Evolutionary conservation across 140 eudicot genomes (phyloP), one percentile per base, ranked within the genome.

Genomic region (Stevia rebaudiana): DNA sequence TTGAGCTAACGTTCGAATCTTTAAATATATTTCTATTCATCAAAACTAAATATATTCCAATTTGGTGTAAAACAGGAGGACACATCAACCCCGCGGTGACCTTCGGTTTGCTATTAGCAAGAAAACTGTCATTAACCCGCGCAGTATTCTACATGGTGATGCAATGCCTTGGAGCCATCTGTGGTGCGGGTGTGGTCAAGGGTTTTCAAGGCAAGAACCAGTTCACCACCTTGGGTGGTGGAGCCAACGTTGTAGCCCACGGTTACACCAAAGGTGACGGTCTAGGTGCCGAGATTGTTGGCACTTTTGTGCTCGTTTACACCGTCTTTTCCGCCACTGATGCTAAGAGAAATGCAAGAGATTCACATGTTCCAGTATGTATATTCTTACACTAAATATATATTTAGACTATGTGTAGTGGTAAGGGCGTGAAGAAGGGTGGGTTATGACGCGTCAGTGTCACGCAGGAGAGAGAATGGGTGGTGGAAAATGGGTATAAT

Each of bases 331-430:
- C 92, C 4, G 87, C 92, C 31, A 84, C 92, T 31, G 92, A 81
- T 78, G 92, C 92, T 74, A 81, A 84, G 81, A 76, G 92, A 79
- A 84, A 62, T 54, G 92, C 87, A 11, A 69, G 92, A 78, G 87
- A 84, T 64, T 84, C 92, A 19, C 92, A 78, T 65, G 92, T 84
- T 6, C 92, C 92, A 30, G 92, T 84, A 66, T 65, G 87, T 23
- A 49, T 43, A 24, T 16, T 50, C 12, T 7, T 68, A 16, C 62
- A 16, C 41, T 54, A n/a, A 25, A 12, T 17, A 54, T 54, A 3
- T 3, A 4, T 53, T 53, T 3, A 24, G 24, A 28, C 6, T 13
- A 19, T 37, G n/a, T n/a, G n/a, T n/a, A n/a, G n/a, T n/a, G n/a
- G n/a, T n/a, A n/a, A n/a, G n/a, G n/a, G n/a, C n/a, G n/a, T n/a